A percentile compares a stretch with the other conserved stretches of the same genome.
These are phyloP conservation scores for Eucalyptus camaldulensis DNA, from an alignment of 345 rosid species.

Conservation along the genomic window DNA sequence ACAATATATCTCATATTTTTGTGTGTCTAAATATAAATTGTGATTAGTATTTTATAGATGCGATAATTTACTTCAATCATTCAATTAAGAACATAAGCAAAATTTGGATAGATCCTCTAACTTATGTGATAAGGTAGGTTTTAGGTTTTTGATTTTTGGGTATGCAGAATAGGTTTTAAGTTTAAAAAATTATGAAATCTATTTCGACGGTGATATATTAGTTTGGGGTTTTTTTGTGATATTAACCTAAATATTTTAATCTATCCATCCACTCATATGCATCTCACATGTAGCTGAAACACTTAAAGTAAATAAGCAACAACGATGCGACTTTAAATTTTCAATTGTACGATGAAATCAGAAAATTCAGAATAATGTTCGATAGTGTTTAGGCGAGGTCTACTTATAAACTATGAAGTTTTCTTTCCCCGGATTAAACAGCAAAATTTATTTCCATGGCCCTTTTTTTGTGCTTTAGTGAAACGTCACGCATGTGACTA, in stretches of 20 bases:
- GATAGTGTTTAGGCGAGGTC: not conserved
- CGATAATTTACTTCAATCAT: fast-evolving
- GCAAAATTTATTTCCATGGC: fast-evolving
- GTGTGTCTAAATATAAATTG: no score
- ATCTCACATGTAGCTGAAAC: not conserved
- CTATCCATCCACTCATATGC: not conserved
- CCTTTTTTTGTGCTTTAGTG: not conserved
- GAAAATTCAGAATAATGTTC: not conserved
- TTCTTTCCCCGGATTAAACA: not conserved
- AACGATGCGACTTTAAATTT: not conserved
- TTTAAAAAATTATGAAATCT: fast-evolving
- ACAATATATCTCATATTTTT: no score
- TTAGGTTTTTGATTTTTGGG: no score
- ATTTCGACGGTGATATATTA: fast-evolving
- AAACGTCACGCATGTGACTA: not conserved
- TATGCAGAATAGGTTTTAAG: no score
- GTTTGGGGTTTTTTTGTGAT: no score
- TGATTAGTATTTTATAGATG: no score
- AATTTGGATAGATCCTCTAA: fast-evolving
- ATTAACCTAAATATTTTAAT: not conserved
- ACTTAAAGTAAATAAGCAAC: not conserved
- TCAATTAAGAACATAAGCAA: no score
- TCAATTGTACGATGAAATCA: not conserved
- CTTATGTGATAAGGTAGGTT: no score
- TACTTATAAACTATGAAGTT: not conserved